Base-by-base conservation (phyloP, 2,329 filamentous ascomycete genomes). In the Claviceps sp. region DNA sequence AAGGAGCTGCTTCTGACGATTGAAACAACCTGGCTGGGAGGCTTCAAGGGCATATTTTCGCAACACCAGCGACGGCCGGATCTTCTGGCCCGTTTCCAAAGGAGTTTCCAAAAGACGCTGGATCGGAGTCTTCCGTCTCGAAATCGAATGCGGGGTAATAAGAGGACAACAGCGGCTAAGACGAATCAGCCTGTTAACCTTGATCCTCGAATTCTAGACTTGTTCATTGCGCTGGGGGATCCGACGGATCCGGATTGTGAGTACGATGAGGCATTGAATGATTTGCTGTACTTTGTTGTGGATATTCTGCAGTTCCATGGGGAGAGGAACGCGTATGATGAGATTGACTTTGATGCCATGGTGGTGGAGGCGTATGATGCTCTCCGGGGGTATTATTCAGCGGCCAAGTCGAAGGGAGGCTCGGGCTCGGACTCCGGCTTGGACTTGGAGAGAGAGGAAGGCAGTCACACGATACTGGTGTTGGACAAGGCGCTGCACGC, bases 251-350 rank as follows among this genome's bases (percentile, higher is more conserved):
- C 82, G 1, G 79, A 82, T 7, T 70, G 72, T 53, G 88, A 95
- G 56, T 77, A 94, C 22, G 91, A 97, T 56, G 91, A 97, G 61
- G 81, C 85, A 0, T 71, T 98, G n/a, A 88, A 85, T 58, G 93
- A 98, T 64, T 72, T 98, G 30, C 77, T 98, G 3, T 97, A 96
- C 69, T 97, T 97, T 63, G 86, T 97, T 1, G 84, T 98, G 5
- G 93, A 98, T 61, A 90, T 97, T 50, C 74, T 98, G 2, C 93
- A 97, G 64, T 97, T 98, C 67, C 88, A 95, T 59, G 93, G 93
- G 16, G 94, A 98, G 69, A 80, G 83, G 47, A 98, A 97, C 63
- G 93, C 94, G 0, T 96, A 96, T 67, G 93, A 98, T 60, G 93
- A 98, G 69, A 87, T 98, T 56, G 91, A 97, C 66, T 95, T 97